These are phyloP conservation scores for Multifurca ochricompacta DNA, from an alignment of 768 basidiomycete species.

Conservation along the genomic window DNA sequence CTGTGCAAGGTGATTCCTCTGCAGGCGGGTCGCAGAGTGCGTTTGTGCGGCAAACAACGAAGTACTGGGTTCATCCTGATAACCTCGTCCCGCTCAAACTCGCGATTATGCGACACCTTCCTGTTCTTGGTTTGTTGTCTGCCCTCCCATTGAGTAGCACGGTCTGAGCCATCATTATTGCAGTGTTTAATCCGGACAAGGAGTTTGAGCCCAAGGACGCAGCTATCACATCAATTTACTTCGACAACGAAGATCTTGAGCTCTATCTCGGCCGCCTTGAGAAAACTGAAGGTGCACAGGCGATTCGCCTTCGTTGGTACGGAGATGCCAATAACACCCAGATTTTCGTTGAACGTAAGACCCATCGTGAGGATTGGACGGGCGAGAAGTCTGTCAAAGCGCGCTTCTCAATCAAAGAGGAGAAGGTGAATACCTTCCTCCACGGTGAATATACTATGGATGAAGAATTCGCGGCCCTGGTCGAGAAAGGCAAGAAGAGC, in stretches of 20 bases:
- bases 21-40: slow-evolving; percentile 96
- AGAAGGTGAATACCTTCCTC: slow-evolving; percentile 86
- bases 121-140: slow-evolving; percentile 70
- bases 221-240: slow-evolving; percentile 96
- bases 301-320: slow-evolving; percentile 95
- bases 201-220: slow-evolving; percentile 83
- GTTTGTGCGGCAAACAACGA: slow-evolving; percentile 97
- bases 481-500: slow-evolving; percentile 85
- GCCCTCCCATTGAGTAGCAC: neutral
- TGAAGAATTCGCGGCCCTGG: slow-evolving; percentile 80
- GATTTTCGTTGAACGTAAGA: slow-evolving; percentile 87
- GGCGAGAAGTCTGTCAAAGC: slow-evolving; percentile 98
- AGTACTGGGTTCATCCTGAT: slow-evolving; percentile 99
- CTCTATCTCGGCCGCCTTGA: slow-evolving; percentile 94
- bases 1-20: slow-evolving; percentile 85
- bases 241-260: slow-evolving; percentile 92
- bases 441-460: slow-evolving; percentile 90
- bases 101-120: slow-evolving; percentile 85
- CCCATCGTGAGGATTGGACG: slow-evolving; percentile 97
- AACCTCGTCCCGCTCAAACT: slow-evolving; percentile 91
- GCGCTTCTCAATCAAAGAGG: slow-evolving; percentile 91
- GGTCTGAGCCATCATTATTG: slow-evolving; percentile 10
- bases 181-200: slow-evolving; percentile 92
- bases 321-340: slow-evolving; percentile 75
- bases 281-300: slow-evolving; percentile 98